A percentile compares a stretch with the other conserved stretches of the same genome.
Evolutionary conservation across 179 eudicot genomes (phyloP).

Genomic region (Silene vulgaris): DNA sequence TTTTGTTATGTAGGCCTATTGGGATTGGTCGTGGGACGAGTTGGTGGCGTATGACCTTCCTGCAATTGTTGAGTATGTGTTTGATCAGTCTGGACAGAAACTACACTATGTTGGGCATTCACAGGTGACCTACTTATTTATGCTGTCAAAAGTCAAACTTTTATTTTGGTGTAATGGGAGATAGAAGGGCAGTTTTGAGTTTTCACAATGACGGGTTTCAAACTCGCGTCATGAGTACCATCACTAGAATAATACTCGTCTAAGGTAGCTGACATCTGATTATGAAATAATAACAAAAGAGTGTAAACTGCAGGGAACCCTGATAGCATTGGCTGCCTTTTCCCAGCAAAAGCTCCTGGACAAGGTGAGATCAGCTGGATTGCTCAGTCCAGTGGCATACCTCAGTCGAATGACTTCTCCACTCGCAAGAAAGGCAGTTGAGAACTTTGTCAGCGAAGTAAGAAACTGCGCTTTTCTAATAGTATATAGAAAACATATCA

Average conservation of each 20-base stretch:
- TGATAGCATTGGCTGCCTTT: constrained; percentile 63
- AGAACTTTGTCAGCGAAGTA: constrained; percentile 55
- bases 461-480: not conserved
- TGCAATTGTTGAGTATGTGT: constrained; percentile 37
- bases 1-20: constrained; percentile 41
- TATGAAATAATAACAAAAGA: not conserved
- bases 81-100: constrained; percentile 49
- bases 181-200: too few relatives aligned
- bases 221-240: too few relatives aligned
- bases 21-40: constrained; percentile 82
- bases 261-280: too few relatives aligned
- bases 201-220: too few relatives aligned
- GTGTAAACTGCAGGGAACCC: constrained; percentile 48
- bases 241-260: too few relatives aligned
- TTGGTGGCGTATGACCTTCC: constrained; percentile 54
- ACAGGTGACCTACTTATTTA: constrained; percentile 28
- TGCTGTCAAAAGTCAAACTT: not conserved
- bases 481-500: too few relatives aligned
- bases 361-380: constrained; percentile 59
- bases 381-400: constrained; percentile 70
- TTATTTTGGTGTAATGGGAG: too few relatives aligned
- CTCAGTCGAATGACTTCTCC: constrained; percentile 56
- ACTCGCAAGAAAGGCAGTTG: constrained; percentile 44
- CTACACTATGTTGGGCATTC: constrained; percentile 73
- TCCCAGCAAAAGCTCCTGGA: constrained; percentile 42